Percentiles rank a stretch among this genome's conserved stretches.
Conservation (phyloP, 129 eudicot genomes). For the Saposhnikovia divaricata region DNA sequence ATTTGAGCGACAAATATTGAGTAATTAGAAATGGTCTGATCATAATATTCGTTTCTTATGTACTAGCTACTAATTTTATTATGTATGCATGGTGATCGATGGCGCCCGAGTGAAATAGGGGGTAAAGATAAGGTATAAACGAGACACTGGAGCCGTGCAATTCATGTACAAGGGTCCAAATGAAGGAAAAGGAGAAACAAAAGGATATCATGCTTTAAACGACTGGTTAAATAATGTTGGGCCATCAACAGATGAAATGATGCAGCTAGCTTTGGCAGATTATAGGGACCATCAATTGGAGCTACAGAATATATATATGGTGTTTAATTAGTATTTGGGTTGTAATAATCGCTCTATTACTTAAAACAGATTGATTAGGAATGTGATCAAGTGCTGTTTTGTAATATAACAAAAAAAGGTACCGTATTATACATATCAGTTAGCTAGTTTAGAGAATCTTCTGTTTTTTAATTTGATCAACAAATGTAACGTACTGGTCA, state of each 20-base stretch:
- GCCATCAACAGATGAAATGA: constrained; percentile 57
- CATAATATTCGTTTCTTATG: constrained; percentile 4
- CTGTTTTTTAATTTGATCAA: background rate
- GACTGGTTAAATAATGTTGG: constrained; percentile 30
- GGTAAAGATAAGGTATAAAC: constrained; percentile 27
- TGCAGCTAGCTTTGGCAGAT: constrained; percentile 38
- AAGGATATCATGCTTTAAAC: constrained; percentile 29
- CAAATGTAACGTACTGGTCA: background rate
- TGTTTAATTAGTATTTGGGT: constrained; percentile 25
- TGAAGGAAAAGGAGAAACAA: constrained; percentile 23
- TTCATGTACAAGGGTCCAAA: constrained; percentile 14
- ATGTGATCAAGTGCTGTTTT: constrained; percentile 2
- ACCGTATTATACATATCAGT: background rate
- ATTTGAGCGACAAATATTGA: background rate
- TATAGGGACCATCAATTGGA: constrained; percentile 27
- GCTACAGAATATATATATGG: constrained; percentile 11
- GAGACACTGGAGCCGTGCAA: constrained; percentile 15
- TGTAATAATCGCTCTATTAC: constrained; percentile 39
- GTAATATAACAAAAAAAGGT: background rate
- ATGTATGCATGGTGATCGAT: background rate
- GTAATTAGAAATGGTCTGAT: background rate
- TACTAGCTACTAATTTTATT: constrained; percentile 1
- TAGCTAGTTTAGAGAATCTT: constrained; percentile 1
- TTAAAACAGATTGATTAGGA: constrained; percentile 36
- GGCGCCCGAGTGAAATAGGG: background rate